Evolutionary conservation across 805 yeast genomes (phyloP).

Genomic region (Kazachstania martiniae): DNA sequence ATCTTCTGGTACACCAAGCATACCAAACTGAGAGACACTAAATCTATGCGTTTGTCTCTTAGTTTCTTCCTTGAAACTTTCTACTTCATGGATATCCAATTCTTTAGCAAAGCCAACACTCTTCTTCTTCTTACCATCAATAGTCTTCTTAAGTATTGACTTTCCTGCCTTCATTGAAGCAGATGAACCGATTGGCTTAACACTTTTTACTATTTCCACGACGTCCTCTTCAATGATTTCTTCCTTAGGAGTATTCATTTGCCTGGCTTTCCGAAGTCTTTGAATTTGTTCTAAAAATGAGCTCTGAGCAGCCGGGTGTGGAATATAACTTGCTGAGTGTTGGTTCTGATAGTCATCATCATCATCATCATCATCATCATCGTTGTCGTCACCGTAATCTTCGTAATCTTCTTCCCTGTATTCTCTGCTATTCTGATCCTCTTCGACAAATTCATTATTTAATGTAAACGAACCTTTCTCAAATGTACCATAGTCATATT

Average conservation of each 20-base stretch:
- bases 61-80: slow-evolving; percentile 24
- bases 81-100: slow-evolving; percentile 26
- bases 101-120: slow-evolving; percentile 24
- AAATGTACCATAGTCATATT: slow-evolving; percentile 17
- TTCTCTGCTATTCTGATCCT: slow-evolving; percentile 13
- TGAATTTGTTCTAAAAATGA: slow-evolving; percentile 21
- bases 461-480: slow-evolving; percentile 4
- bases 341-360: neutral
- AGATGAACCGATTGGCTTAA: neutral
- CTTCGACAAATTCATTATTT: slow-evolving; percentile 6
- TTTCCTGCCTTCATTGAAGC: neutral
- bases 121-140: slow-evolving; percentile 13
- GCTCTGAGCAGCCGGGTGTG: slow-evolving; percentile 16
- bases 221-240: neutral
- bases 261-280: slow-evolving; percentile 8
- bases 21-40: slow-evolving; percentile 2
- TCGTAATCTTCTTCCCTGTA: slow-evolving; percentile 14
- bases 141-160: slow-evolving; percentile 6
- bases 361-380: slow-evolving; percentile 11
- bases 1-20: slow-evolving; percentile 3
- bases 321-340: slow-evolving; percentile 8
- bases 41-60: slow-evolving; percentile 19
- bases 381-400: slow-evolving; percentile 13
- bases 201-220: neutral
- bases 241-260: neutral